Conservation (phyloP, 495 filamentous ascomycete species). For the Tuber melanosporum region DNA sequence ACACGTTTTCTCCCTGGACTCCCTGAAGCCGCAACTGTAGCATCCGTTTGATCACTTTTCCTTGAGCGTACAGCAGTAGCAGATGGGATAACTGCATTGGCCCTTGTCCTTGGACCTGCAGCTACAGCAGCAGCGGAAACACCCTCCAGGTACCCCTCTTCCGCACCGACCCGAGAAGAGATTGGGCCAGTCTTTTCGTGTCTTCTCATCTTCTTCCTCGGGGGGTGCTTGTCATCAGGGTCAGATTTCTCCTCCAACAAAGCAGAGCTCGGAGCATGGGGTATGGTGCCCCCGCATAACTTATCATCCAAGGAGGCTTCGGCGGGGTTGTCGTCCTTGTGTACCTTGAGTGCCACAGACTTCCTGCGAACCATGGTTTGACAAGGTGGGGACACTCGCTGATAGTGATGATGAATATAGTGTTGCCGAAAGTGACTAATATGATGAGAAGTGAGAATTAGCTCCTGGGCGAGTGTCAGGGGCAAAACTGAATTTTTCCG, state of each 20-base stretch:
- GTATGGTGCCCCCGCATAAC: background rate
- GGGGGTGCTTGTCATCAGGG: background rate
- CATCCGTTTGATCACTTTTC: constrained; percentile 7
- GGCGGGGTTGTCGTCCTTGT: background rate
- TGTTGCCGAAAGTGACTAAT: background rate
- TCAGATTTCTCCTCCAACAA: background rate
- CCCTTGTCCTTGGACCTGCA: background rate
- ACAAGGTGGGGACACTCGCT: background rate
- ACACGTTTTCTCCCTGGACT: constrained; percentile 21
- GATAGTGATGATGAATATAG: background rate
- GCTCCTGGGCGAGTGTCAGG: background rate
- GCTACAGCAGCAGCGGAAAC: background rate
- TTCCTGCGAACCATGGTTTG: background rate
- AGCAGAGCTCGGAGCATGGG: background rate
- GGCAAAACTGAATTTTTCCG: background rate
- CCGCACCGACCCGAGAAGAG: background rate
- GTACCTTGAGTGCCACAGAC: background rate
- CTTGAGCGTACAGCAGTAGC: background rate
- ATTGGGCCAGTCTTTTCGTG: background rate
- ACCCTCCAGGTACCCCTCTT: background rate
- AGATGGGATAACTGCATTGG: background rate
- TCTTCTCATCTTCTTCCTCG: constrained; percentile 1
- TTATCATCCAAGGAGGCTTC: background rate
- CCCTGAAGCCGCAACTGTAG: background rate
- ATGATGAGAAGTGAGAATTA: background rate